Evolutionary conservation across 257 asterid genomes (phyloP).

Genomic region (Mentha longifolia): DNA sequence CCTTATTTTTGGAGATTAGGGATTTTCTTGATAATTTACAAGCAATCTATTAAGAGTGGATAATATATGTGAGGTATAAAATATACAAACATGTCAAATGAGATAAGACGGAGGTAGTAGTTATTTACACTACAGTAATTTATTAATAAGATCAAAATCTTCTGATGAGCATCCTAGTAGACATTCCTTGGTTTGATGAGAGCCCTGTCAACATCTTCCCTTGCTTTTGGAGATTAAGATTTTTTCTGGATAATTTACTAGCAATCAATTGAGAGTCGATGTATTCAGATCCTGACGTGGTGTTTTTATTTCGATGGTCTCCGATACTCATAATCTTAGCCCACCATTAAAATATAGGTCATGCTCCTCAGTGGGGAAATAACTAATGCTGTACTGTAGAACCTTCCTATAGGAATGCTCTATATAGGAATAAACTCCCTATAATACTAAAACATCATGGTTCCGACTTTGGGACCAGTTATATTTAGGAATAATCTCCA

Average conservation of each 20-base stretch:
- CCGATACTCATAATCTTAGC: not conserved
- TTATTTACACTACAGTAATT: too few relatives aligned
- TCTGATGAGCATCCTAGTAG: not conserved
- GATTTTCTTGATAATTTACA: not conserved
- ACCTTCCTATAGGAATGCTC: too few relatives aligned
- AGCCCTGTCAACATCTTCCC: not conserved
- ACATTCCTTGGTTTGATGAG: not conserved
- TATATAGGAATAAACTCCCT: too few relatives aligned
- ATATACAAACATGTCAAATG: too few relatives aligned
- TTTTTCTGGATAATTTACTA: too few relatives aligned
- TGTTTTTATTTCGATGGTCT: not conserved
- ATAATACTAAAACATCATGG: too few relatives aligned
- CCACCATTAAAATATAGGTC: not conserved
- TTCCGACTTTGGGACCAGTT: too few relatives aligned
- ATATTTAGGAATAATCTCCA: too few relatives aligned
- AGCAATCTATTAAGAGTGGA: slow-evolving; percentile 9
- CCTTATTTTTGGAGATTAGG: not conserved
- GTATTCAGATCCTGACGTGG: slow-evolving; percentile 13
- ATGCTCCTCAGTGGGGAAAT: slow-evolving; percentile 10
- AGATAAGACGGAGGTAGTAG: too few relatives aligned
- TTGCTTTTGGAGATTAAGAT: not conserved
- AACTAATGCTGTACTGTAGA: not conserved
- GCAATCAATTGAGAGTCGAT: not conserved
- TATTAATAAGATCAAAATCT: not conserved
- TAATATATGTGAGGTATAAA: too few relatives aligned